These are phyloP conservation scores for Carallia brachiata DNA, from an alignment of 345 rosid genomes.

Conservation along the genomic window DNA sequence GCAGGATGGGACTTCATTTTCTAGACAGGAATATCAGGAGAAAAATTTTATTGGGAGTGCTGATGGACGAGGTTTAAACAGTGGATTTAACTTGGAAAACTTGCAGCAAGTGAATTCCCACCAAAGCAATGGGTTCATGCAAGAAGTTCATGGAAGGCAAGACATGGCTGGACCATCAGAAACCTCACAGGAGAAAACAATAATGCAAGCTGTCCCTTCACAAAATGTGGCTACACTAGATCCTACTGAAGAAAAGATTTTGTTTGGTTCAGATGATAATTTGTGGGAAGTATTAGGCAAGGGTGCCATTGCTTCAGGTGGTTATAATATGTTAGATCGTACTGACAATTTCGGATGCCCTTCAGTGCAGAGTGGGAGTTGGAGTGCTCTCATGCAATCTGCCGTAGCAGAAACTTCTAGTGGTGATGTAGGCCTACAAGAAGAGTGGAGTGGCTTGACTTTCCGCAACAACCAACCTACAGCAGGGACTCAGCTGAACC, in stretches of 20 bases:
- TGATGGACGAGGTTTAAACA: constrained; percentile 39
- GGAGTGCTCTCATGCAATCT: constrained; percentile 99
- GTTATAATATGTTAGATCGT: constrained; percentile 42
- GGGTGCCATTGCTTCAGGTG: constrained; percentile 42
- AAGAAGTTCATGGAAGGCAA: constrained; percentile 42
- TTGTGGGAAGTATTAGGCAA: constrained; percentile 77
- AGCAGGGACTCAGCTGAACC: constrained; percentile 28
- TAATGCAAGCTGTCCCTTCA: constrained; percentile 32
- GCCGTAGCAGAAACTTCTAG: constrained; percentile 91
- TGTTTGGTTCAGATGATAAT: constrained; percentile 85
- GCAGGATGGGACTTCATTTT: constrained; percentile 46
- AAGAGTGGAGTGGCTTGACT: constrained; percentile 54
- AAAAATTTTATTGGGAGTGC: constrained; percentile 31
- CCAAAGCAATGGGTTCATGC: constrained; percentile 35
- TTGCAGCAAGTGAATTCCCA: constrained; percentile 43
- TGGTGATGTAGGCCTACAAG: constrained; percentile 47
- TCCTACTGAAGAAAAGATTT: constrained; percentile 85
- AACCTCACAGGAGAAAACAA: constrained; percentile 41
- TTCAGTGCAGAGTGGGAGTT: constrained; percentile 87
- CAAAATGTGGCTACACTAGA: constrained; percentile 71
- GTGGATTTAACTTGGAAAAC: constrained; percentile 41
- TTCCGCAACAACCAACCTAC: constrained; percentile 31
- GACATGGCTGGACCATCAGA: constrained; percentile 41
- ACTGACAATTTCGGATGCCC: constrained; percentile 48
- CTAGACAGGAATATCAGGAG: constrained; percentile 50